Evolutionary conservation across 805 yeast species (phyloP).

Genomic region (Candida xyloterini): DNA sequence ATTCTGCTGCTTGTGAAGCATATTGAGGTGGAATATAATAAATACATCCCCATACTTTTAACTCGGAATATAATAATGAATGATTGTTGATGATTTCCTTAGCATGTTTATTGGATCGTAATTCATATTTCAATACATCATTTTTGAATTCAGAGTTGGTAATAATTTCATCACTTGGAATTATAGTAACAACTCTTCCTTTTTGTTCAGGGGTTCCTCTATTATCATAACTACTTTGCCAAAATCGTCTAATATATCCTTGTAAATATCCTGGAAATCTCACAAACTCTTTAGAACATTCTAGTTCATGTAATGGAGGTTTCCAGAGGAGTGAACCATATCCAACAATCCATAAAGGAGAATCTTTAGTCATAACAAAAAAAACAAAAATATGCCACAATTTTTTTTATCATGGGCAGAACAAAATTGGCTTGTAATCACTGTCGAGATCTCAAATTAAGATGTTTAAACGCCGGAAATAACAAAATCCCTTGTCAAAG

Average conservation of each 20-base stretch:
- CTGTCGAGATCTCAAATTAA: constrained; percentile 12
- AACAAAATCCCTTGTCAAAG: constrained; percentile 6
- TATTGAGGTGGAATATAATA: constrained; percentile 69
- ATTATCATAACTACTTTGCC: constrained; percentile 91
- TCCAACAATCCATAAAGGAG: constrained; percentile 72
- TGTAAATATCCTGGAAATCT: constrained; percentile 64
- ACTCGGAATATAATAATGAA: constrained; percentile 38
- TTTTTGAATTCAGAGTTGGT: constrained; percentile 37
- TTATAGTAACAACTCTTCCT: constrained; percentile 84
- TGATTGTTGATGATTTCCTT: constrained; percentile 17
- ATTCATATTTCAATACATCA: constrained; percentile 38
- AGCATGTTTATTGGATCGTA: constrained; percentile 11
- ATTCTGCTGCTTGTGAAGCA: constrained; percentile 59
- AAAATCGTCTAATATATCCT: constrained; percentile 80
- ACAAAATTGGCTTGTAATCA: constrained; percentile 13
- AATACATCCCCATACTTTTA: constrained; percentile 76
- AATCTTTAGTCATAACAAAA: constrained; percentile 9
- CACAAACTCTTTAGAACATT: constrained; percentile 26
- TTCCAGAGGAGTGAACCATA: constrained; percentile 88
- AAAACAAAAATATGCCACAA: too few species aligned
- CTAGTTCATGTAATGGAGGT: constrained; percentile 71
- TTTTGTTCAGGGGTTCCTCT: constrained; percentile 85
- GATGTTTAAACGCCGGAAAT: constrained; percentile 10
- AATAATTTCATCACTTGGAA: constrained; percentile 56
- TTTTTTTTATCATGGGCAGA: constrained; percentile 1